A percentile compares a stretch with the other conserved stretches of the same genome.
Conservation (phyloP, 192 early-diverging fungal species). For the Rhizophagus clarus region DNA sequence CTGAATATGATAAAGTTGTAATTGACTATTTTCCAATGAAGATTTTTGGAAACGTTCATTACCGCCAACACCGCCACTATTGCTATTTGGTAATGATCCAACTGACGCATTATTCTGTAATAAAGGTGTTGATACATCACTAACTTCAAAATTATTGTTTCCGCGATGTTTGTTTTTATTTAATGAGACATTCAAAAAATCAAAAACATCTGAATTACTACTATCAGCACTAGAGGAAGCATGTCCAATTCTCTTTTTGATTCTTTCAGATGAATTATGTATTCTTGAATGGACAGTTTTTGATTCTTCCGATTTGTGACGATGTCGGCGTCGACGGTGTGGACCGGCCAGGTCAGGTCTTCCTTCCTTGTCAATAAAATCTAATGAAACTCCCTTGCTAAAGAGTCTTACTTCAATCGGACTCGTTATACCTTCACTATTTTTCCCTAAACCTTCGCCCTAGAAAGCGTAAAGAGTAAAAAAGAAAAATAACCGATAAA, state of each 20-base stretch:
- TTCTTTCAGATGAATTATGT: too few relatives aligned
- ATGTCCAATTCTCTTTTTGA: background rate
- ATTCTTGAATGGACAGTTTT: background rate
- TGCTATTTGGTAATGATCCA: background rate
- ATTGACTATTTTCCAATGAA: background rate
- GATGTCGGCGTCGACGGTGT: background rate
- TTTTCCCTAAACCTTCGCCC: constrained; percentile 28
- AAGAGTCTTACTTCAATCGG: constrained; percentile 21
- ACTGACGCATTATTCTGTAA: background rate
- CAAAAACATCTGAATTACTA: constrained; percentile 22
- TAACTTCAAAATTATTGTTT: background rate
- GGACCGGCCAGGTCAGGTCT: background rate
- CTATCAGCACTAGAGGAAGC: background rate
- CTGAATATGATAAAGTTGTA: constrained; percentile 12
- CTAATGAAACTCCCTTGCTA: constrained; percentile 13
- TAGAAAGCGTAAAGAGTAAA: background rate
- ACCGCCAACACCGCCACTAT: too few relatives aligned
- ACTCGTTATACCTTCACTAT: constrained; percentile 9
- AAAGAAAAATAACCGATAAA: background rate
- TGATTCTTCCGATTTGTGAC: constrained; percentile 2
- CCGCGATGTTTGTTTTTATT: background rate
- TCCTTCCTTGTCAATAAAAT: background rate
- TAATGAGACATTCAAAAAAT: constrained; percentile 14
- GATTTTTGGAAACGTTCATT: background rate
- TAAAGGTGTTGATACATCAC: background rate